These are phyloP conservation scores for Hypoxylon lienhwacheense DNA, from an alignment of 495 filamentous ascomycete species.

Conservation along the genomic window DNA sequence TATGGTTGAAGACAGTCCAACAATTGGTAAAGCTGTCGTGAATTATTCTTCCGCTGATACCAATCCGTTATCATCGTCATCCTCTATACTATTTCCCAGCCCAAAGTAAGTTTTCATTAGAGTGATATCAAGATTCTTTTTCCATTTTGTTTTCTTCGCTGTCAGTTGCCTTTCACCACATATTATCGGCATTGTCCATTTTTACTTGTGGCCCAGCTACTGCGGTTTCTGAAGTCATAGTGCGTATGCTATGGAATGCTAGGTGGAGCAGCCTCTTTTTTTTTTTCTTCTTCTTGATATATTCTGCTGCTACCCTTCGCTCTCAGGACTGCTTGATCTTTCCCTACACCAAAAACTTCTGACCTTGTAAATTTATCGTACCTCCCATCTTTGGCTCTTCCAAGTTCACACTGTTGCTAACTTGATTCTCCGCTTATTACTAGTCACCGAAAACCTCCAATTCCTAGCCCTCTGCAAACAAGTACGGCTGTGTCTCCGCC, in stretches of 20 bases:
- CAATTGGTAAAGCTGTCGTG: slow-evolving; percentile 38
- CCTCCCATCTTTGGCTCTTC: no score
- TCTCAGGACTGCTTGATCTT: no score
- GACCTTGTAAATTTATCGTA: not conserved
- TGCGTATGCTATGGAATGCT: slow-evolving; percentile 30
- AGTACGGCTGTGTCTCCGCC: slow-evolving; percentile 45
- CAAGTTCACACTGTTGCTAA: slow-evolving; percentile 39
- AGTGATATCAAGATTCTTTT: slow-evolving; percentile 7
- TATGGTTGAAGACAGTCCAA: slow-evolving; percentile 31
- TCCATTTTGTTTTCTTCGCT: not conserved
- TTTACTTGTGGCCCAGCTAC: slow-evolving; percentile 1
- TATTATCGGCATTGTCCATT: not conserved
- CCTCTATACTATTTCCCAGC: slow-evolving; percentile 11
- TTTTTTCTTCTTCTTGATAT: not conserved
- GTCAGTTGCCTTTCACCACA: slow-evolving; percentile 3
- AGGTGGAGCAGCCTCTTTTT: slow-evolving; percentile 14
- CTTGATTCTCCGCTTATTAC: slow-evolving; percentile 43
- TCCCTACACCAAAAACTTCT: not conserved
- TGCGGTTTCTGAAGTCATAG: not conserved
- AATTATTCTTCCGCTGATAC: slow-evolving; percentile 33
- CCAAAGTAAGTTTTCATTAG: no score
- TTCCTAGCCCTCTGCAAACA: slow-evolving; percentile 48
- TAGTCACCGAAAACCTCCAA: slow-evolving; percentile 46
- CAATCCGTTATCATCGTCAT: slow-evolving; percentile 13
- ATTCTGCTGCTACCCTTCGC: not conserved